Evolutionary conservation across 179 eudicot species (phyloP), one percentile per base, ranked within the genome.

Genomic region (Vitellaria paradoxa): DNA sequence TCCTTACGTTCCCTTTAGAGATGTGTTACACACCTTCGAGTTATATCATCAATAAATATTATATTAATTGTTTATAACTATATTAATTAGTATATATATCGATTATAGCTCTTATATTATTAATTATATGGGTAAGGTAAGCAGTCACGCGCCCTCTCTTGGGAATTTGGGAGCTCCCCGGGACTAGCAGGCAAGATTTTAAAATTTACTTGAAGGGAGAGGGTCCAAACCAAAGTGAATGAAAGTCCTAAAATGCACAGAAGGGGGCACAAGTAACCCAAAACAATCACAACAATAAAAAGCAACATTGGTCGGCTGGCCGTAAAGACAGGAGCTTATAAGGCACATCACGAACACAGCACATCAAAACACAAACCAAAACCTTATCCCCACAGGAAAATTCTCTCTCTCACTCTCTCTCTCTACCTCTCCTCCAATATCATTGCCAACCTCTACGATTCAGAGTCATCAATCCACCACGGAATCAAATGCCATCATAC

Each of bases 401-500:
- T 72, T 62, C 63, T 15, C 59, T 18, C 12, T 17, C 37, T 21
- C 53, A 42, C 45, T 42, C 45, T 42, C 45, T 42, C 45, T 42
- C 45, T 42, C 45, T 42, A 2, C 5, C 3, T 42, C 53, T 72
- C 75, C 71, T 68, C 82, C 83, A 42, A 42, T 42, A 83, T 88
- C 76, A 81, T 80, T 83, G 81, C 82, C 88, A 81, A 80, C 47
- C 81, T 84, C 74, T 84, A 80, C 83, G 87, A 79, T 81, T 78
- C 83, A 83, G 68, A 80, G 78, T 80, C 82, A 84, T 79, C 85
- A 79, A 69, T 11, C 30, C 85, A 79, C 80, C 81, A 70, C 73
- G 57, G 76, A 77, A 86, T 86, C 82, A 66, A 78, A 77, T 80
- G 71, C 81, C 81, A 82, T 80, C 78, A 76, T 52, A 76, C 88